A percentile compares a stretch with the other conserved stretches of the same genome.
These are phyloP conservation scores for Saccharomycopsis hybrid DNA, from an alignment of 1,139 yeast species.

Conservation along the genomic window DNA sequence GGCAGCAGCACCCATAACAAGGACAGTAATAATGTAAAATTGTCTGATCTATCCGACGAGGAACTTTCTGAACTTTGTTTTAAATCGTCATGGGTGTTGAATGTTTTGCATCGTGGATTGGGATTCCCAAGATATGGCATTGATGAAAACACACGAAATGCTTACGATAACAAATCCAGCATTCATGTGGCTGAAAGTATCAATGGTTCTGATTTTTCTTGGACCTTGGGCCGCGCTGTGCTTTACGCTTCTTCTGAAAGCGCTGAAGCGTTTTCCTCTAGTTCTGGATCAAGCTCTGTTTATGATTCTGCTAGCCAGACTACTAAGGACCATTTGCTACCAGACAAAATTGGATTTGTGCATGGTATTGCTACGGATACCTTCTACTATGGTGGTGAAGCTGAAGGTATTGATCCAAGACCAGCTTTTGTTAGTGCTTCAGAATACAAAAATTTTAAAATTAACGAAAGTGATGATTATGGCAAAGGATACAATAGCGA, in stretches of 20 bases:
- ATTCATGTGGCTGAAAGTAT: slow-evolving; percentile 57
- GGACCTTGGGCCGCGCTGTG: slow-evolving; percentile 81
- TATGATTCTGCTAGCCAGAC: too few species aligned
- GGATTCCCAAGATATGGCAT: slow-evolving; percentile 59
- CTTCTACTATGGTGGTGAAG: slow-evolving; percentile 50
- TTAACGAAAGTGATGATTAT: slow-evolving; percentile 32
- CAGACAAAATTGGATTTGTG: slow-evolving; percentile 37
- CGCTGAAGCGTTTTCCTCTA: slow-evolving; percentile 23
- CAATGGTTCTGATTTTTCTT: slow-evolving; percentile 62
- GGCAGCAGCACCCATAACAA: too few species aligned
- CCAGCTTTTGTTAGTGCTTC: slow-evolving; percentile 34
- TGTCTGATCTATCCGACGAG: slow-evolving; percentile 28
- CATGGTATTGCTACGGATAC: slow-evolving; percentile 43
- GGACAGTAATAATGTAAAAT: slow-evolving; percentile 23
- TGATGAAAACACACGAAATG: slow-evolving; percentile 29
- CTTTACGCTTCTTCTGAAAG: slow-evolving; percentile 44
- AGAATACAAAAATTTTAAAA: slow-evolving; percentile 27
- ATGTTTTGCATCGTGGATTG: slow-evolving; percentile 65
- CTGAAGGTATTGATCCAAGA: slow-evolving; percentile 37
- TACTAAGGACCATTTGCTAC: slow-evolving; percentile 14
- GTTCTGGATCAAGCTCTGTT: too few species aligned
- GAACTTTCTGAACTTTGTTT: slow-evolving; percentile 53
- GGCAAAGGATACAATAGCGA: too few species aligned
- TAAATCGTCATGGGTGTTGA: slow-evolving; percentile 66
- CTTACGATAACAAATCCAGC: slow-evolving; percentile 34